Base-by-base conservation (phyloP, 1,139 yeast species). In the Pichia sp. region DNA sequence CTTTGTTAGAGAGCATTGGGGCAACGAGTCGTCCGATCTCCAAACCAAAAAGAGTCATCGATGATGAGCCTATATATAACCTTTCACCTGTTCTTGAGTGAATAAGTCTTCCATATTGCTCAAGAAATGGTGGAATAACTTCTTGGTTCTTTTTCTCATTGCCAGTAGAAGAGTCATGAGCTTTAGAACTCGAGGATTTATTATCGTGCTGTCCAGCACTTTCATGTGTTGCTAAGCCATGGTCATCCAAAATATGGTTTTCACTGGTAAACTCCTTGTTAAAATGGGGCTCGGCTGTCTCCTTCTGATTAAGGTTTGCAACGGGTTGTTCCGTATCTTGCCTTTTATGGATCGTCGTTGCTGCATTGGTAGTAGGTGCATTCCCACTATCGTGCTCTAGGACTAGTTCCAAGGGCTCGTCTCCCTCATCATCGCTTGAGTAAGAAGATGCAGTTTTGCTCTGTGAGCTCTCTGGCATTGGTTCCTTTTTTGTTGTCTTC, bases 41-140 rank as follows among this genome's bases (percentile, higher is more conserved):
- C 56, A 86, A 72, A 2, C 92, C 92, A 66, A 86, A 86, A 31
- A 86, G 70, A 0, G 95, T 86, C 92, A 87, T 86, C 1, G 92
- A 85, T 0, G 92, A 85, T 1, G 90, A 84, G 1, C 93, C 95
- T 41, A 85, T 88, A 64, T 85, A 86, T 43, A 85, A 77, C 58
- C 82, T 78, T 63, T 85, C 90, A 2, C 92, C 92, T 0, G 90
- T 84, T 58, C 88, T 73, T 1, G 90, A 84, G 60, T 84, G 86
- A 8, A 86, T 82, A 53, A 86, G 71, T 53, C 90, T 74, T 3
- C 92, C 89, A 62, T 84, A 81, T 61, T 83, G 81, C 62, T 84
- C 90, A 29, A 85, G 73, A 52, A 86, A 81, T 4, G 89, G 89
- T 5, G 85, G 67, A 3, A 68, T 67, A 11, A 67, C 61, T 50